Percentiles rank a stretch among this genome's conserved stretches.
Conservation (phyloP, 1,284 basidiomycete genomes). For the Grifola frondosa region DNA sequence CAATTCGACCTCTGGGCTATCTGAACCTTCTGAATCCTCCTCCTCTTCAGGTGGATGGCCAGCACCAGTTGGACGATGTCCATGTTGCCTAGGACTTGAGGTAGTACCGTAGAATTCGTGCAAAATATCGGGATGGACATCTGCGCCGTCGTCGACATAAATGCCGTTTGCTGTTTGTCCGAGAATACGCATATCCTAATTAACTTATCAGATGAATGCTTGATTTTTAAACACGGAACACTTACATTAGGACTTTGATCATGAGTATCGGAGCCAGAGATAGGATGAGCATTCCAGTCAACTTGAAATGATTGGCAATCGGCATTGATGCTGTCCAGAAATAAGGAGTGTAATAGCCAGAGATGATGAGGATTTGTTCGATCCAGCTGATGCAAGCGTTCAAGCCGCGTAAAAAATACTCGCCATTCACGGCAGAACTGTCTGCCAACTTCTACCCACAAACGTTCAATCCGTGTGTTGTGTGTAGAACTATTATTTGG, state of each 20-base stretch:
- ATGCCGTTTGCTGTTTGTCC: slow-evolving; percentile 19
- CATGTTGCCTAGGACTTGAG: not conserved
- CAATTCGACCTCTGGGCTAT: not conserved
- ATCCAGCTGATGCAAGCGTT: slow-evolving; percentile 35
- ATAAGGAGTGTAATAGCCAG: slow-evolving; percentile 45
- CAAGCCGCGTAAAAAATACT: slow-evolving; percentile 41
- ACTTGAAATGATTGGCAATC: slow-evolving; percentile 37
- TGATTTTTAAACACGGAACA: not conserved
- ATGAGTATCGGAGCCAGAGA: slow-evolving; percentile 25
- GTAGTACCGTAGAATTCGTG: slow-evolving; percentile 13
- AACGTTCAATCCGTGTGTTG: slow-evolving; percentile 32
- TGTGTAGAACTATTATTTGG: slow-evolving; percentile 22
- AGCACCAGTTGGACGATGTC: not conserved
- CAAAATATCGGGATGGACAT: slow-evolving; percentile 11
- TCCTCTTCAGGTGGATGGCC: not conserved
- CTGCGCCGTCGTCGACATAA: slow-evolving; percentile 8
- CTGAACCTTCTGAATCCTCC: not conserved
- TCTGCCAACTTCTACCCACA: slow-evolving; percentile 42
- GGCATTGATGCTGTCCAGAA: slow-evolving; percentile 37
- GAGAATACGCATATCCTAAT: slow-evolving; percentile 32
- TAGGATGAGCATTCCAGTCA: slow-evolving; percentile 42
- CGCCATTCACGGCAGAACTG: slow-evolving; percentile 39
- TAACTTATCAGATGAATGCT: not conserved
- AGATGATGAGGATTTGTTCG: slow-evolving; percentile 32
- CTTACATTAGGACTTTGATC: slow-evolving; percentile 29